phyloP scores from a whole-genome alignment of 768 basidiomycete genomes.

The Nidularia sp. region DNA sequence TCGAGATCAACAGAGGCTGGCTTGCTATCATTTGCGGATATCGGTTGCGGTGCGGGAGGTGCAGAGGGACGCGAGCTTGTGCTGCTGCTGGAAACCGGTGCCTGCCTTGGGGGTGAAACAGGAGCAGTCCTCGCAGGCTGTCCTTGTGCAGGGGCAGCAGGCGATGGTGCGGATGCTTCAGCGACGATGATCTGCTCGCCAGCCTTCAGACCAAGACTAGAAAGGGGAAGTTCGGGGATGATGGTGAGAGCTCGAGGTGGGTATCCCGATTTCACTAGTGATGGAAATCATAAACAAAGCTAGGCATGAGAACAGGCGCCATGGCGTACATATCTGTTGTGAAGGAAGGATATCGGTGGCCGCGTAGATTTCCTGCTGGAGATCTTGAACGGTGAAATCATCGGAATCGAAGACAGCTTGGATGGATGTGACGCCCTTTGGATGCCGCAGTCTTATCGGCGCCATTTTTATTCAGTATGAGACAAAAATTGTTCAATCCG shows the following conservation, averaged over 20 bases:
- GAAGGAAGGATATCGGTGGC: slow-evolving; percentile 69
- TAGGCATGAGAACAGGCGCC: slow-evolving; percentile 5
- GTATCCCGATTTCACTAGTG: slow-evolving; percentile 79
- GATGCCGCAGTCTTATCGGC: slow-evolving; percentile 76
- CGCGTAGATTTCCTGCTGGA: slow-evolving; percentile 68
- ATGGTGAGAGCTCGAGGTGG: slow-evolving; percentile 73
- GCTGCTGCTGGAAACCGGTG: slow-evolving; percentile 2
- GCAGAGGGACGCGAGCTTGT: slow-evolving; percentile 1
- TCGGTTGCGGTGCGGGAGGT: slow-evolving; percentile 4
- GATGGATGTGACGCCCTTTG: slow-evolving; percentile 78
- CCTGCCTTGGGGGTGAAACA: slow-evolving; percentile 6
- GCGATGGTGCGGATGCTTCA: slow-evolving; percentile 20
- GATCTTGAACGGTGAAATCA: slow-evolving; percentile 62
- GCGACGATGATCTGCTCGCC: slow-evolving; percentile 90
- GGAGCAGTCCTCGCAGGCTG: slow-evolving; percentile 8
- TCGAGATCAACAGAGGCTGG: slow-evolving; percentile 60
- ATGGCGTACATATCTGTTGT: slow-evolving; percentile 68
- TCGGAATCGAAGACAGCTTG: slow-evolving; percentile 55
- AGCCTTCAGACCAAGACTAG: slow-evolving; percentile 67
- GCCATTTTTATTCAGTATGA: slow-evolving; percentile 40
- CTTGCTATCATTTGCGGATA: slow-evolving; percentile 20
- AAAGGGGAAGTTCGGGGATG: slow-evolving; percentile 68
- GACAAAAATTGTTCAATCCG: too few relatives aligned
- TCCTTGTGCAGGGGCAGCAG: not conserved
- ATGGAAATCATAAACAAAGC: slow-evolving; percentile 1